Evolutionary conservation across 371 early-diverging fungal genomes (phyloP), one percentile per base, ranked within the genome.

Genomic region (Mucor mucedo): DNA sequence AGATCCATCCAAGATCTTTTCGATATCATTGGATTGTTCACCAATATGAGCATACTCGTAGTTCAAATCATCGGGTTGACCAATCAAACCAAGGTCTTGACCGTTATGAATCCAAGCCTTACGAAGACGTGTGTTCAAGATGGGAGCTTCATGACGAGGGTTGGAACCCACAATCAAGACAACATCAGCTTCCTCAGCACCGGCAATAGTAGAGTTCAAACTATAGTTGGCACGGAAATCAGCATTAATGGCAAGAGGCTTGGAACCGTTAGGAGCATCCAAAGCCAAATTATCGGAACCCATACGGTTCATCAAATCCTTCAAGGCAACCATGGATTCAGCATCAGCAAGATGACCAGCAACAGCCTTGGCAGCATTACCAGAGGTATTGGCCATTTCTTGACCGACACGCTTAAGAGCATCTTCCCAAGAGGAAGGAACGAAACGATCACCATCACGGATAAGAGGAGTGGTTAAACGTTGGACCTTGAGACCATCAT

Each of bases 331-430:
- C 65, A 88, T 78, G 30, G 87, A 85, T 77, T 88, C 88, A 45
- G 95, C 93, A 75, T 98, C 98, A 60, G 96, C 95, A 63, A 93
- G 77, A 65, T 92, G 92, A 65, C 98, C 98, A n/a, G 96, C 98
- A 62, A 97, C 83, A 28, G 94, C 98, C 68, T 84, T 87, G 70
- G 95, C 89, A 38, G 75, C 75, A 41, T 82, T 78, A 29, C 91
- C 84, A 32, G 81, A 72, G 28, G 82, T 78, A 60, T 77, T 80
- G 57, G 70, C 65, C 55, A 95, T 66, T 49, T 89, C 87, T 9
- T 83, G 75, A 52, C 91, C 88, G 28, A 98, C 90, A 59, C 78
- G 77, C 58, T 82, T 68, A 49, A 98, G 83, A 6, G 98, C 98
- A 32, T 93, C 92, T 49, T 87, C 86, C 98, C 98, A 97, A 53